Conservation (phyloP, 805 yeast genomes). For the Ogataea chonburiensis region DNA sequence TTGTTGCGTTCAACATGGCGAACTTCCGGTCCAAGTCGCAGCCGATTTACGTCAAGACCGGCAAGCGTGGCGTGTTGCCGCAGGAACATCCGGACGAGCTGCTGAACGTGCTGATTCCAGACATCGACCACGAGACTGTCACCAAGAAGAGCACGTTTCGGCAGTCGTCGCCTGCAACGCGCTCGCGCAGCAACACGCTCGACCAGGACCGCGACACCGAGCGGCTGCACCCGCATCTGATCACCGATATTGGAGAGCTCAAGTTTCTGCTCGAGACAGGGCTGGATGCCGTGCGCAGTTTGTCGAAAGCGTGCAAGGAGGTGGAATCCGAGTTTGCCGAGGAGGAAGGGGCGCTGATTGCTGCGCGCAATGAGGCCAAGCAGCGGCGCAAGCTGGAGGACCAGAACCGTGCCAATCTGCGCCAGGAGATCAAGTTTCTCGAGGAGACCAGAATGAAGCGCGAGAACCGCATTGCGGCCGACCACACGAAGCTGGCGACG, state of each 20-base stretch:
- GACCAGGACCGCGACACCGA: constrained; percentile 21
- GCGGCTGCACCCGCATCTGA: constrained; percentile 31
- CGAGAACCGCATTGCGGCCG: constrained; percentile 36
- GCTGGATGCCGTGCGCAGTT: constrained; percentile 39
- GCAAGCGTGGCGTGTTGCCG: constrained; percentile 25
- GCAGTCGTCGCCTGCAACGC: constrained; percentile 23
- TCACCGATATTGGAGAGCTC: constrained; percentile 42
- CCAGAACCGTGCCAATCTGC: constrained; percentile 38
- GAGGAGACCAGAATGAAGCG: constrained; percentile 42
- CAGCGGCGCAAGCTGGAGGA: constrained; percentile 43
- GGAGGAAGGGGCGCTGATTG: constrained; percentile 35
- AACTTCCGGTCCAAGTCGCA: constrained; percentile 42
- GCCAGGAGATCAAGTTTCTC: constrained; percentile 40
- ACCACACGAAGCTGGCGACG: constrained; percentile 29
- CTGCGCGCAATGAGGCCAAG: constrained; percentile 37
- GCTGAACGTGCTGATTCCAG: constrained; percentile 35
- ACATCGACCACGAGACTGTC: constrained; percentile 31
- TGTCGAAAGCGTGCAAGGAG: constrained; percentile 35
- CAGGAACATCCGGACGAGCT: constrained; percentile 41
- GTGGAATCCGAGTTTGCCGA: constrained; percentile 38
- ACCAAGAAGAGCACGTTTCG: constrained; percentile 32
- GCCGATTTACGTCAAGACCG: constrained; percentile 41
- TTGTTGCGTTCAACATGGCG: constrained; percentile 41
- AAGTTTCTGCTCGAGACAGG: constrained; percentile 42
- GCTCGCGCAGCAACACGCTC: constrained; percentile 38